These are phyloP conservation scores for Entophlyctis luteolus DNA, from an alignment of 192 early-diverging fungal genomes.

Conservation along the genomic window DNA sequence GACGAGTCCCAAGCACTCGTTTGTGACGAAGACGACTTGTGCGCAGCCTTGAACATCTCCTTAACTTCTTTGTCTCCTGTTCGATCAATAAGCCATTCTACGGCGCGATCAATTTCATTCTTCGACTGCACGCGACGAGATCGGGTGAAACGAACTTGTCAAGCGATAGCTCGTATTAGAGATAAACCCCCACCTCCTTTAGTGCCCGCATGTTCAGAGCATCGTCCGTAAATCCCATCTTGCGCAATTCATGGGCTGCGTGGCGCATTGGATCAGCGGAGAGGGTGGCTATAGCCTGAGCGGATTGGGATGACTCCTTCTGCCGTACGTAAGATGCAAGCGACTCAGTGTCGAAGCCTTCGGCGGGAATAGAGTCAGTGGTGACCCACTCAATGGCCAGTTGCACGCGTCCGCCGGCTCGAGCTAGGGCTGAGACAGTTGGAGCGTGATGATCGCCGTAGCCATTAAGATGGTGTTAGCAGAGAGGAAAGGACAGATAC, in stretches of 20 bases:
- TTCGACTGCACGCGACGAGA: not conserved
- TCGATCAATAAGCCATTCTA: slow-evolving; percentile 10
- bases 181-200: slow-evolving; percentile 1
- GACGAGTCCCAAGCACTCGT: not conserved
- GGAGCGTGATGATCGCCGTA: not conserved
- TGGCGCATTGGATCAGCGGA: too few relatives aligned
- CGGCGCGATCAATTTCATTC: slow-evolving; percentile 4
- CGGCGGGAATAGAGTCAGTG: slow-evolving; percentile 12
- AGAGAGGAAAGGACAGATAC: not conserved
- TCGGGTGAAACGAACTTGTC: not conserved
- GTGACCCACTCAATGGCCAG: slow-evolving; percentile 25
- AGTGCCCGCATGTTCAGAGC: slow-evolving; percentile 2
- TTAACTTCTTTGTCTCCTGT: slow-evolving; percentile 14
- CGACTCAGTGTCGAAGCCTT: slow-evolving; percentile 1
- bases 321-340: not conserved
- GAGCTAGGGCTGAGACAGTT: slow-evolving; percentile 1
- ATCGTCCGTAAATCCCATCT: slow-evolving; percentile 19
- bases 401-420: slow-evolving; percentile 21
- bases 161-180: not conserved
- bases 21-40: not conserved
- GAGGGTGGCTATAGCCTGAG: too few relatives aligned
- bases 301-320: not conserved
- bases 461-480: not conserved
- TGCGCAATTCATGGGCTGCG: not conserved
- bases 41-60: not conserved